Conservation (phyloP, 768 basidiomycete species). For the Mycena vulgaris region DNA sequence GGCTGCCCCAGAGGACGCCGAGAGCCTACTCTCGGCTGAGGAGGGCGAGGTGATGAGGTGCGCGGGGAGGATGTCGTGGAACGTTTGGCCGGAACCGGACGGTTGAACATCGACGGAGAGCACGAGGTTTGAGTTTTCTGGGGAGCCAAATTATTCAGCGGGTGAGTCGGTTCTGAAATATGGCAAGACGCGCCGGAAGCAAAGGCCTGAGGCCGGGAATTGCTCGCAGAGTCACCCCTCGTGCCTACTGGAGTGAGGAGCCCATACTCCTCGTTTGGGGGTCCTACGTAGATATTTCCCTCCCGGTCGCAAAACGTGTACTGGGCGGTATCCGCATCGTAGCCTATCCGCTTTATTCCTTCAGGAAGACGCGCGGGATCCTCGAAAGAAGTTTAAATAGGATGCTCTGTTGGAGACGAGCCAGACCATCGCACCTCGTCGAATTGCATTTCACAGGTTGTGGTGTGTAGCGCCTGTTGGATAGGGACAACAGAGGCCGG, state of each 20-base stretch:
- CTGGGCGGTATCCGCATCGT: slow-evolving; percentile 65
- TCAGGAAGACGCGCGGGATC: slow-evolving; percentile 57
- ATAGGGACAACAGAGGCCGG: too few relatives aligned
- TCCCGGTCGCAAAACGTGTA: slow-evolving; percentile 65
- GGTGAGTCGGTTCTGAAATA: not conserved
- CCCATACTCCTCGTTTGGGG: slow-evolving; percentile 62
- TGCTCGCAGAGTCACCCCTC: slow-evolving; percentile 40
- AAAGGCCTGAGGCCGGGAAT: slow-evolving; percentile 34
- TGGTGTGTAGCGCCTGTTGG: too few relatives aligned
- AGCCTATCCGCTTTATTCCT: slow-evolving; percentile 65
- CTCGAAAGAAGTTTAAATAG: too few relatives aligned
- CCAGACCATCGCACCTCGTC: too few relatives aligned
- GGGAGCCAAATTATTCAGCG: not conserved
- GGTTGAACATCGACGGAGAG: too few relatives aligned
- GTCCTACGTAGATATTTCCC: slow-evolving; percentile 61
- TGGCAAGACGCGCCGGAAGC: slow-evolving; percentile 21
- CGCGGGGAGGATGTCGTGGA: slow-evolving; percentile 64
- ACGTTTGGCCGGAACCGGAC: slow-evolving; percentile 49
- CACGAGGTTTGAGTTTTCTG: slow-evolving; percentile 10
- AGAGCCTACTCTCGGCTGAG: slow-evolving; percentile 39
- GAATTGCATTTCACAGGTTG: too few relatives aligned
- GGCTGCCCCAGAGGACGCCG: too few relatives aligned
- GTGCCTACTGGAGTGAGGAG: slow-evolving; percentile 54
- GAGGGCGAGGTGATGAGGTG: slow-evolving; percentile 60
- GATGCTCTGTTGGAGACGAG: too few relatives aligned